Evolutionary conservation across 2,329 filamentous ascomycete genomes (phyloP), one percentile per base, ranked within the genome.

Genomic region (Dactylellina haptotyla): DNA sequence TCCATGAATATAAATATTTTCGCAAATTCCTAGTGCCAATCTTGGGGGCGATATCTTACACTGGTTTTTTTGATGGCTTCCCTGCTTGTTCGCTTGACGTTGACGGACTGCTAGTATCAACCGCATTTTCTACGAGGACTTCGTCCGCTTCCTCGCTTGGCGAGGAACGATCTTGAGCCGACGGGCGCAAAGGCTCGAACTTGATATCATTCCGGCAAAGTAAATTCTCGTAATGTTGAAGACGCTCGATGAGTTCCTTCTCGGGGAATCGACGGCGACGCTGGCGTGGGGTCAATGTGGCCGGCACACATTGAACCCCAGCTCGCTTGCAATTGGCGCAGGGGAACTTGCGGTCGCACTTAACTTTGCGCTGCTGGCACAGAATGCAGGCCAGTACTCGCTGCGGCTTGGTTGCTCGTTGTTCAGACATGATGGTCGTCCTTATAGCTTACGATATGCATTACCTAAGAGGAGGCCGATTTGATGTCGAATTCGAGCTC

Each of bases 301-400:
- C 81, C 5, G 88, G 85, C 37, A 84, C 83, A 79, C 88, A 92
- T 76, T 90, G 85, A 30, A 85, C 85, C 20, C 84, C 81, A 58
- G 86, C 84, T 80, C 86, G 89, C 79, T 87, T 82, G 78, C 90
- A 92, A 80, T 89, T 89, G 77, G 85, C 83, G 78, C 90, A 92
- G 14, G 90, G 90, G 80, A 88, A 88, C 76, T 85, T 87, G 80
- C 89, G 89, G 80, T 92, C 88, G 80, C 90, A 92, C 71, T 88
- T 88, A 43, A 92, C 85, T 80, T 92, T 92, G 73, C 89, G 87
- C 79, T 90, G 89, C 79, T 93, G 90, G 78, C 91, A 94, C 18
- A 88, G 84, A 12, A 91, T 84, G 78, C 91, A 94, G 37, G 86
- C 82, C 30, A 85, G 82, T 12, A 83, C 78, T n/a, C 82, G 80